Base-by-base conservation (phyloP, 1,284 basidiomycete species). In the Schizopora paradoxa region DNA sequence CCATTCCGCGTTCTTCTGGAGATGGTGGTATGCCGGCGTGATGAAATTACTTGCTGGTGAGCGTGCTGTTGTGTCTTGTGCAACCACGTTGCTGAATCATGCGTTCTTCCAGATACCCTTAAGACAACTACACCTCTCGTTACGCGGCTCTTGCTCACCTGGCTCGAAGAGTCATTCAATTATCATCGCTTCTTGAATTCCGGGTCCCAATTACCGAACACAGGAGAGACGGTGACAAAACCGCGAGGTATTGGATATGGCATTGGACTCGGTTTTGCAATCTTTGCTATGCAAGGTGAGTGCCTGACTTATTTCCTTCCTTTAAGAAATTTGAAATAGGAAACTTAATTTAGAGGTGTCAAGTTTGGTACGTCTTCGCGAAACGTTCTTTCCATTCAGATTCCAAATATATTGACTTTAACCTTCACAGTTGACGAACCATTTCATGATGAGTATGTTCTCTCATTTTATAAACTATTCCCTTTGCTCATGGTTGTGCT, bases 221-320 rank as follows among this genome's bases (percentile, higher is more conserved):
- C 61, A 1, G 55, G 53, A 2, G 16, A 45, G 27, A 60, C 62
- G 7, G 58, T 69, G 28, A 51, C 59, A 21, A 60, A 66, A 51
- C 73, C 76, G 36, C 63, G 57, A 47, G 71, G 68, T 8, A 67
- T 82, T 38, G 79, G 79, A 2, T 73, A 74, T 54, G 82, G 82
- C 1, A 68, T 83, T 39, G 81, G 80, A 1, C 61, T 77, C 2
- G 73, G 66, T 0, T 60, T 84, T 45, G 81, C 72, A 0, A 58
- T 90, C 26, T 86, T 87, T 56, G 69, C 66, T 4, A 86, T 88
- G 82, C 82, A 86, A 68, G 71, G 69, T 59, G n/a, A n/a, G n/a
- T n/a, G n/a, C n/a, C n/a, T n/a, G n/a, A 55, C 48, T 54, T 61
- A 18, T 46, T 21, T 6, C 18, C 28, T 2, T 22, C 19, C 14